Percentiles rank a stretch among this genome's conserved stretches.
Evolutionary conservation across 768 basidiomycete genomes (phyloP).

Genomic region (Serendipita vermifera): DNA sequence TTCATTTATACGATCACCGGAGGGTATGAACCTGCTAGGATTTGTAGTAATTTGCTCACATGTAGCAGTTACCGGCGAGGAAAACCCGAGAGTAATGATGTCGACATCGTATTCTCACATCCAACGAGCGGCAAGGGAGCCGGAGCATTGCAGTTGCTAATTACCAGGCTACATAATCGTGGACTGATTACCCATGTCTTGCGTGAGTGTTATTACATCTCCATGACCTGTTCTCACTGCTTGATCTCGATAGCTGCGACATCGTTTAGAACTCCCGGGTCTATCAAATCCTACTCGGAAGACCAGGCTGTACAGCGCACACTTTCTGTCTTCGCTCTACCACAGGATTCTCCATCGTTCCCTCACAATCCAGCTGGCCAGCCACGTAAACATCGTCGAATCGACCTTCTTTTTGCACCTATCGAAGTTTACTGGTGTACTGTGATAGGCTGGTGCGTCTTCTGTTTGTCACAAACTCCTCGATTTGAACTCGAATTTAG

Average conservation of each 20-base stretch:
- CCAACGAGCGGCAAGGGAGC: conserved; percentile 38
- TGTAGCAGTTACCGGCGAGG: conserved; percentile 64
- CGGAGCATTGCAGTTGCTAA: conserved; percentile 48
- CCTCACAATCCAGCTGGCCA: conserved; percentile 12
- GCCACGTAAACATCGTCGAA: conserved; percentile 42
- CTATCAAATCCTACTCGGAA: conserved; percentile 29
- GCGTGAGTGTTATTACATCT: conserved; percentile 39
- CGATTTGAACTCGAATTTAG: conserved; percentile 24
- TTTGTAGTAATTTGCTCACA: not conserved
- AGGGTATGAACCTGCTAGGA: conserved; percentile 39
- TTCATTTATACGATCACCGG: conserved; percentile 68
- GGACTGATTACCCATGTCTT: conserved; percentile 74
- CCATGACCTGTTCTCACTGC: not conserved
- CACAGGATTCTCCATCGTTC: conserved; percentile 23
- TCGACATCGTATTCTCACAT: conserved; percentile 82
- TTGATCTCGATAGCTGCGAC: not conserved
- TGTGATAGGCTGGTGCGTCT: conserved; percentile 67
- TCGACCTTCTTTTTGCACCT: conserved; percentile 74
- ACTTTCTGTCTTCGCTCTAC: conserved; percentile 64
- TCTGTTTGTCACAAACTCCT: not conserved
- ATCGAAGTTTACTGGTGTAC: conserved; percentile 78
- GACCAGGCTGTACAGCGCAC: conserved; percentile 64
- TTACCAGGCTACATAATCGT: conserved; percentile 43
- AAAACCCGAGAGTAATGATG: conserved; percentile 67
- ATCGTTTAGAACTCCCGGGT: conserved; percentile 27